Percentiles rank a stretch among this genome's conserved stretches.
Conservation (phyloP, 306 rosid species). For the Trichosanthes cucumerina region DNA sequence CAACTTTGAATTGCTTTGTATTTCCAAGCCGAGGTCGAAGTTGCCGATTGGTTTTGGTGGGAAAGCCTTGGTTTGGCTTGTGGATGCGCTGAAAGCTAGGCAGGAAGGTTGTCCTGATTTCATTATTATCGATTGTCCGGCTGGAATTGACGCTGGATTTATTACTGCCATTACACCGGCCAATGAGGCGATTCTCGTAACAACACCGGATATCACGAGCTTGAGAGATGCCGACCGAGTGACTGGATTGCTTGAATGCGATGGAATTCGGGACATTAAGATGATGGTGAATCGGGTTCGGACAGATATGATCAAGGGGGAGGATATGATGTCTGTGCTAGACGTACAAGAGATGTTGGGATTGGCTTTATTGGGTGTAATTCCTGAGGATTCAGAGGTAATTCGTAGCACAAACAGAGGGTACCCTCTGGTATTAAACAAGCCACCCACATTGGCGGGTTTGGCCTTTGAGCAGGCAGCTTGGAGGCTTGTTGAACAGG, state of each 20-base stretch:
- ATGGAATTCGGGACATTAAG: constrained; percentile 91
- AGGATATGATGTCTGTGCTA: constrained; percentile 95
- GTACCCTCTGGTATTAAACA: constrained; percentile 74
- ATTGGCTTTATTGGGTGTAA: constrained; percentile 68
- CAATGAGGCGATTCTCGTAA: constrained; percentile 75
- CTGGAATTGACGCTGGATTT: constrained; percentile 95
- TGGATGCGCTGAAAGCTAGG: constrained; percentile 72
- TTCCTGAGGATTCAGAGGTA: constrained; percentile 87
- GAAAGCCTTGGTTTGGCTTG: constrained; percentile 83
- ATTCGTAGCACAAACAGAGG: constrained; percentile 92
- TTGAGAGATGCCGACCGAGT: constrained; percentile 92
- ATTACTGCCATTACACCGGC: constrained; percentile 96
- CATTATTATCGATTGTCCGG: constrained; percentile 84
- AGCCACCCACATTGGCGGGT: constrained; percentile 93
- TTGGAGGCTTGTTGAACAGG: constrained; percentile 98
- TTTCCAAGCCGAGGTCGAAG: constrained; percentile 84
- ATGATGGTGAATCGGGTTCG: constrained; percentile 93
- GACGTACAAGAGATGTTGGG: constrained; percentile 98
- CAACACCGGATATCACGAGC: constrained; percentile 87
- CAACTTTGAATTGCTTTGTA: constrained; percentile 83
- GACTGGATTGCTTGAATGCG: constrained; percentile 81
- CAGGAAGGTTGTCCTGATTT: constrained; percentile 63
- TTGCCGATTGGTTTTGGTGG: constrained; percentile 88
- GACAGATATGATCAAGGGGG: constrained; percentile 93
- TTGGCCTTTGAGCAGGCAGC: constrained; percentile 98